These are phyloP conservation scores for Fusarium sublunatum DNA, from an alignment of 2,329 filamentous ascomycete genomes.

Conservation along the genomic window DNA sequence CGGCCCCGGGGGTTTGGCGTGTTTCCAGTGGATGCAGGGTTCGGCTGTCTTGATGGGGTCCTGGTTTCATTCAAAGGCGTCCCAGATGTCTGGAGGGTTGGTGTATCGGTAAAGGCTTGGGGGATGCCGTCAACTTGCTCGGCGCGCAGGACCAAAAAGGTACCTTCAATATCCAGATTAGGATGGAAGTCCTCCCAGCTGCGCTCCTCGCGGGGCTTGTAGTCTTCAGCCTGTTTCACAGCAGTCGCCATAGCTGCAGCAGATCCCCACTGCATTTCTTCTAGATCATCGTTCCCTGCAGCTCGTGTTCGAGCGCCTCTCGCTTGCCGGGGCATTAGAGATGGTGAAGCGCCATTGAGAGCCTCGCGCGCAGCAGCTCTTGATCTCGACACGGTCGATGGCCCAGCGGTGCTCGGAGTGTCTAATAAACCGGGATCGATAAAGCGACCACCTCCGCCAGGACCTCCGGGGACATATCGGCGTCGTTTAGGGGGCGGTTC, in stretches of 20 bases:
- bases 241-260: constrained; percentile 90
- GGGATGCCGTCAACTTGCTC: constrained; percentile 85
- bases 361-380: constrained; percentile 61
- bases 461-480: constrained; percentile 86
- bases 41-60: constrained; percentile 61
- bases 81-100: constrained; percentile 47
- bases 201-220: constrained; percentile 95
- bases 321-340: constrained; percentile 66
- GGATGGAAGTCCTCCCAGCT: constrained; percentile 99
- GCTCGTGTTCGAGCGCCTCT: constrained; percentile 66
- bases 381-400: constrained; percentile 64
- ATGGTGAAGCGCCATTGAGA: constrained; percentile 51
- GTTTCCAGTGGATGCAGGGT: constrained; percentile 57
- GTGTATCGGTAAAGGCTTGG: constrained; percentile 53
- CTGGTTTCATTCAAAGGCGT: constrained; percentile 54
- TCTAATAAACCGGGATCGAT: constrained; percentile 77
- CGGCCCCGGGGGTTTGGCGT: constrained; percentile 55
- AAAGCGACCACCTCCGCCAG: constrained; percentile 86
- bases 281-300: constrained; percentile 64
- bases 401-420: constrained; percentile 57
- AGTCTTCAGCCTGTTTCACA: constrained; percentile 91
- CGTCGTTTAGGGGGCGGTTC: constrained; percentile 77
- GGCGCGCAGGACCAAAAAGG: constrained; percentile 81
- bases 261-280: constrained; percentile 80
- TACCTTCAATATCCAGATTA: constrained; percentile 87